Evolutionary conservation across 495 filamentous ascomycete genomes (phyloP), one percentile per base, ranked within the genome.

Genomic region (Neurospora hispaniola): DNA sequence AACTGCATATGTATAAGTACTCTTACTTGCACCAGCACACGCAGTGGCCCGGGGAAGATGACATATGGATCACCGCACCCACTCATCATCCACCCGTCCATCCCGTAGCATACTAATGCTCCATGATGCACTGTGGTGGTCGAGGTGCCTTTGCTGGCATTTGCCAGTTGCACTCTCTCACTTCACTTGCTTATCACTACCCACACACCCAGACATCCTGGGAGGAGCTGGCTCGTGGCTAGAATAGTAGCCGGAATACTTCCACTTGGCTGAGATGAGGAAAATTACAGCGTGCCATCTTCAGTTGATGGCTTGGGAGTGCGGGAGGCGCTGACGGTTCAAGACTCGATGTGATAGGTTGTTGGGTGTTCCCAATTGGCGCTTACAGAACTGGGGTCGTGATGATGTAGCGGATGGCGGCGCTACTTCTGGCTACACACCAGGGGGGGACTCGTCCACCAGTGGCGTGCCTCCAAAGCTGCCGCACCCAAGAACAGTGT

Each of bases 401-500:
- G 72, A 76, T 78, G 75, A 79, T 79, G 81, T 82, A 79, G 81
- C 81, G 81, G 83, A 80, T 82, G 81, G 82, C 79, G 80, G 83
- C 80, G 83, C 80, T 83, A 81, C 82, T 54, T 35, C 74, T 74
- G 31, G 72, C 72, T 73, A 69, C 70, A 70, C 76, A 73, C 68
- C 74, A 79, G 75, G 76, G 75, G 75, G 77, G 79, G 76, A 38
- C 75, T 77, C 75, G 76, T 77, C 81, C 79, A 81, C 85, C 80
- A 82, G 77, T 84, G 71, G 75, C 77, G 81, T 83, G 79, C 75
- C 81, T 82, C 75, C 78, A 75, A 77, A 73, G 79, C 76, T 79
- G 78, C 80, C 80, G 80, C 78, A 81, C 78, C 80, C 81, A 81
- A 78, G 81, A 79, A 80, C 79, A 79, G 78, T 85, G 84, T 85